Conservation (phyloP, 2,329 filamentous ascomycete genomes). For the Fusarium sp. region DNA sequence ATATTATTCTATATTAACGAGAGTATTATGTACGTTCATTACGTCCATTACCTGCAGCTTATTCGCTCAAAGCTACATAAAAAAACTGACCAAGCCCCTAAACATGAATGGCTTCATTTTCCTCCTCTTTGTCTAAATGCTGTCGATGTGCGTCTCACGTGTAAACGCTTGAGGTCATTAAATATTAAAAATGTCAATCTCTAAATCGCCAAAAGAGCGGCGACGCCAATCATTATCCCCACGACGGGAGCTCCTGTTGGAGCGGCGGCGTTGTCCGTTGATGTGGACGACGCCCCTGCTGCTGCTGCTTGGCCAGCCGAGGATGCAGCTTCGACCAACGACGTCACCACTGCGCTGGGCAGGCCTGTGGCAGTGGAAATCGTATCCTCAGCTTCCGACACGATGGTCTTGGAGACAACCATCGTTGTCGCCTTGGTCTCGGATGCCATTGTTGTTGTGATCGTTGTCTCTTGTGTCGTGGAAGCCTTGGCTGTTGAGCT, state of each 20-base stretch:
- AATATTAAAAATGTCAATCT: not conserved
- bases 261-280: constrained; percentile 7
- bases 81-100: not conserved
- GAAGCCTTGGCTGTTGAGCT: not conserved
- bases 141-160: not conserved
- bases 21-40: not conserved
- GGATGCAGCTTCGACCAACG: constrained; percentile 5
- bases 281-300: constrained; percentile 4
- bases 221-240: constrained; percentile 10
- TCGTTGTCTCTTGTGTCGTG: not conserved
- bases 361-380: not conserved
- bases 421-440: not conserved
- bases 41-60: not conserved
- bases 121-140: not conserved
- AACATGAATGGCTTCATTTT: constrained; percentile 1
- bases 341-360: not conserved
- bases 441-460: not conserved
- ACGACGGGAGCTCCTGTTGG: constrained; percentile 5
- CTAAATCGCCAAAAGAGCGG: constrained; percentile 12
- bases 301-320: constrained; percentile 1
- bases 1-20: not conserved
- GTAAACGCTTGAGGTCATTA: not conserved
- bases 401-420: not conserved
- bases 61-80: not conserved
- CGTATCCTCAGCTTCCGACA: not conserved